phyloP scores from a whole-genome alignment of 169 alveolate species.

The Plasmodium chabaudi region DNA sequence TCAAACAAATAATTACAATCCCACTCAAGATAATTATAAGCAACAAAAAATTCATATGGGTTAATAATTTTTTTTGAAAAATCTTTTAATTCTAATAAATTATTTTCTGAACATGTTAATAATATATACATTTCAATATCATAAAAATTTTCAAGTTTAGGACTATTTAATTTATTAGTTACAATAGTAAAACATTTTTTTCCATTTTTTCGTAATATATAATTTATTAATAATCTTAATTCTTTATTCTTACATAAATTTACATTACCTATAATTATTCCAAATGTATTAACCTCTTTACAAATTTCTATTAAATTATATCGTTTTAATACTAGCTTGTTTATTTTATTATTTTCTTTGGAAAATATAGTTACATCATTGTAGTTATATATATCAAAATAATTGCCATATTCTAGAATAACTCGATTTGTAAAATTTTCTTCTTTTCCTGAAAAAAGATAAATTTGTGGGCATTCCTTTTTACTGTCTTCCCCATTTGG shows the following conservation, averaged over 20 bases:
- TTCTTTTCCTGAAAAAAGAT: constrained; percentile 17
- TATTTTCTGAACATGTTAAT: constrained; percentile 78
- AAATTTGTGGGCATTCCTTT: neutral
- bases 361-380: neutral
- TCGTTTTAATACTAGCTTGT: constrained; percentile 69
- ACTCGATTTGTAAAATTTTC: constrained; percentile 21
- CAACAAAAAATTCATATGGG: constrained; percentile 84
- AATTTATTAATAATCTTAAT: constrained; percentile 50
- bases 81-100: constrained; percentile 68
- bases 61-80: constrained; percentile 74
- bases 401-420: constrained; percentile 20
- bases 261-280: constrained; percentile 77
- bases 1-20: constrained; percentile 74
- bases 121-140: constrained; percentile 80
- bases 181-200: constrained; percentile 76
- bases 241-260: constrained; percentile 49
- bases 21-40: constrained; percentile 80
- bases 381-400: constrained; percentile 18
- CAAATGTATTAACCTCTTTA: constrained; percentile 71
- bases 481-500: too few relatives aligned
- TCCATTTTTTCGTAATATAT: constrained; percentile 67
- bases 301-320: constrained; percentile 80
- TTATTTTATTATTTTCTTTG: constrained; percentile 7
- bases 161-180: constrained; percentile 81
- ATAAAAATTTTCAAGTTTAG: constrained; percentile 82